phyloP scores from a whole-genome alignment of 495 filamentous ascomycete species.

The Letharia lupina region DNA sequence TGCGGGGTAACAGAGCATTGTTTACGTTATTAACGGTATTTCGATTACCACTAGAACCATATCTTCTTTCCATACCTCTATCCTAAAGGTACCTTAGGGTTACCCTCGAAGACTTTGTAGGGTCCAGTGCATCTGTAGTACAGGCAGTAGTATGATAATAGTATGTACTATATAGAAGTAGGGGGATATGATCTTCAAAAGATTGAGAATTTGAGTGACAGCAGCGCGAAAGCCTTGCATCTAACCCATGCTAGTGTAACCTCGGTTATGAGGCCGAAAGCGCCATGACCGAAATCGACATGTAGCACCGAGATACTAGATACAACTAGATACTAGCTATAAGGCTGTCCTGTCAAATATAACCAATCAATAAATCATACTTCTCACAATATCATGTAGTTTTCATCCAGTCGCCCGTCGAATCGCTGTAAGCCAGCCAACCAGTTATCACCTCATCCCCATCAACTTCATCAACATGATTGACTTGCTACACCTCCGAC shows the following conservation, averaged over 20 bases:
- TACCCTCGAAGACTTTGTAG: too few species aligned
- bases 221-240: not conserved
- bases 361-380: not conserved
- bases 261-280: conserved; percentile 5
- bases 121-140: too few species aligned
- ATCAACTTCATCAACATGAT: not conserved
- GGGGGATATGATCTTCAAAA: too few species aligned
- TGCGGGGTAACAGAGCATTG: conserved; percentile 9
- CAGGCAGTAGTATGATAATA: too few species aligned
- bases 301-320: not conserved
- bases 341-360: not conserved
- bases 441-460: too few species aligned
- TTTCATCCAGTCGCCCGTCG: not conserved
- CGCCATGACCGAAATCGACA: conserved; percentile 10
- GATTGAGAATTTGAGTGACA: too few species aligned
- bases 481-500: not conserved
- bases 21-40: not conserved
- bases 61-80: not conserved
- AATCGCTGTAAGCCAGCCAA: too few species aligned
- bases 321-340: too few species aligned
- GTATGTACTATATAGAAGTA: too few species aligned
- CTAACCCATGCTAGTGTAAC: not conserved
- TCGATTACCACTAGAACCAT: not conserved
- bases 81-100: too few species aligned
- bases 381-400: too few species aligned